These are phyloP conservation scores for Fusarium sp. DNA, from an alignment of 2,329 filamentous ascomycete genomes.

Conservation along the genomic window DNA sequence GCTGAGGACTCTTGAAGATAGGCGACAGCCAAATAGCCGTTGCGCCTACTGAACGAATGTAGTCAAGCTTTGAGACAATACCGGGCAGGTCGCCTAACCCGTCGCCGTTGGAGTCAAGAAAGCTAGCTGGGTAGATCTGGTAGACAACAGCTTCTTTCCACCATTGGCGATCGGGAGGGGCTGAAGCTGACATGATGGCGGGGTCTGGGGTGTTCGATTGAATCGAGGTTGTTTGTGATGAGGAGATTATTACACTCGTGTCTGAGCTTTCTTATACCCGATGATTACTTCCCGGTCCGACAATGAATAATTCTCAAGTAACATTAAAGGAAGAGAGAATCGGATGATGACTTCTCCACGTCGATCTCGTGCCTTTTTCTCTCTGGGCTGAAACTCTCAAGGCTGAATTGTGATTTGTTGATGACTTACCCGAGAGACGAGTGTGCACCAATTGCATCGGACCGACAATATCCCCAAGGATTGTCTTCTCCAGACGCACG, in stretches of 20 bases:
- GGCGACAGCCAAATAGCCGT: conserved; percentile 38
- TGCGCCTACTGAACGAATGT: conserved; percentile 36
- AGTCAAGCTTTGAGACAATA: conserved; percentile 40
- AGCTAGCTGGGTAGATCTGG: conserved; percentile 49
- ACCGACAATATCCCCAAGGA: not conserved
- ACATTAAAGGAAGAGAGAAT: not conserved
- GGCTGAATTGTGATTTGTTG: conserved; percentile 27
- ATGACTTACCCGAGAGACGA: not conserved
- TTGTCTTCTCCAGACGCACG: not conserved
- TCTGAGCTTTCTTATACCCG: not conserved
- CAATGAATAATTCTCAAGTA: not conserved
- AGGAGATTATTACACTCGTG: not conserved
- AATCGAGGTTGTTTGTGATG: too few relatives aligned
- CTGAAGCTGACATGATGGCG: not conserved
- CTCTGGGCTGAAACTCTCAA: not conserved
- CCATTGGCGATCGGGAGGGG: conserved; percentile 22
- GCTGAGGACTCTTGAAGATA: conserved; percentile 53
- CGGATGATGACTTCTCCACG: not conserved
- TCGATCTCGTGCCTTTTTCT: not conserved
- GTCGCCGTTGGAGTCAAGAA: conserved; percentile 33
- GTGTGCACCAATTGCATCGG: not conserved
- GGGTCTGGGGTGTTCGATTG: not conserved
- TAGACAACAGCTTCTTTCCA: conserved; percentile 36
- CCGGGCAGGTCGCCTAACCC: conserved; percentile 37
- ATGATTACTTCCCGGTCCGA: not conserved